Percentiles rank a stretch among this genome's conserved stretches.
phyloP scores from a whole-genome alignment of 805 yeast genomes.

The Starmerella etchellsii region DNA sequence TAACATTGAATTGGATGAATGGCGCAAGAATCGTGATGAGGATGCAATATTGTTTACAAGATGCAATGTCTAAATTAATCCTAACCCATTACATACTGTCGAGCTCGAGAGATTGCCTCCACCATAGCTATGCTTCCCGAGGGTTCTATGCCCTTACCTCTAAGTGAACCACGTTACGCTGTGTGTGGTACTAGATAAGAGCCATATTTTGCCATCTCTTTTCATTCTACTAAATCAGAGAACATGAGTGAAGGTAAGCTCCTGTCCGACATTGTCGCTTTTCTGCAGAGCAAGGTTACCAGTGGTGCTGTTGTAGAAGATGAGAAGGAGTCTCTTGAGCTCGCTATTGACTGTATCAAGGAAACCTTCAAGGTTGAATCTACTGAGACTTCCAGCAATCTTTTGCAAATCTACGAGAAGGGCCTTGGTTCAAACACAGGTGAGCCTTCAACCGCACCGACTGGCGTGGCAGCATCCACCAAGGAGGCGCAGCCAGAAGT shows the following conservation, averaged over 20 bases:
- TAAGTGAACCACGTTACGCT: too few relatives aligned
- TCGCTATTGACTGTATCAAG: conserved; percentile 82
- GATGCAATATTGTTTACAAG: too few relatives aligned
- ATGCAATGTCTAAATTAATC: too few relatives aligned
- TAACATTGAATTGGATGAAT: too few relatives aligned
- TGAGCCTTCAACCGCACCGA: conserved; percentile 3
- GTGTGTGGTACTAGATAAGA: too few relatives aligned
- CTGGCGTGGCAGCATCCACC: conserved; percentile 20
- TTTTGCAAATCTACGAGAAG: conserved; percentile 15
- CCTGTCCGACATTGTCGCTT: conserved; percentile 63
- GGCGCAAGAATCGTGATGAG: too few relatives aligned
- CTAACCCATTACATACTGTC: too few relatives aligned
- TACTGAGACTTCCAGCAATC: conserved; percentile 21
- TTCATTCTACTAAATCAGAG: too few relatives aligned
- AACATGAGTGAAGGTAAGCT: conserved; percentile 24
- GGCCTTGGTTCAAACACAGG: conserved; percentile 5
- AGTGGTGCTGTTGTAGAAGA: conserved; percentile 62
- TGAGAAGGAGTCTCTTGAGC: conserved; percentile 76
- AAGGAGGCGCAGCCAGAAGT: conserved; percentile 16
- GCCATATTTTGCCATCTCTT: too few relatives aligned
- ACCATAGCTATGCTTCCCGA: too few relatives aligned
- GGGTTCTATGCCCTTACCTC: too few relatives aligned
- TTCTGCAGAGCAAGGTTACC: conserved; percentile 39
- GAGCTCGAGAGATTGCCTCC: too few relatives aligned
- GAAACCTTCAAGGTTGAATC: conserved; percentile 67